A percentile compares a stretch with the other conserved stretches of the same genome.
phyloP scores from a whole-genome alignment of 768 basidiomycete species.

The Hypholoma sublateritium region DNA sequence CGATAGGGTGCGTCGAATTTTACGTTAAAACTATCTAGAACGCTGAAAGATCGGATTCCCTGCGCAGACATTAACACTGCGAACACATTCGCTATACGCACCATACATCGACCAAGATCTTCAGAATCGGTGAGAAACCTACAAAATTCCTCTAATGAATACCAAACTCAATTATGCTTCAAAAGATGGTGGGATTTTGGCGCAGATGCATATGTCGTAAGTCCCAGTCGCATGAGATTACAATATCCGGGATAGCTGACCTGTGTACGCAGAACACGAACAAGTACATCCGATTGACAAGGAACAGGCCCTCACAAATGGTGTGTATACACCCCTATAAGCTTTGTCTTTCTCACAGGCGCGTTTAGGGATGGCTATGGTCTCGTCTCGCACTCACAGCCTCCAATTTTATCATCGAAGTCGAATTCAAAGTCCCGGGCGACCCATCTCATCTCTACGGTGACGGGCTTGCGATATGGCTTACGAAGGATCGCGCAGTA shows the following conservation, averaged over 20 bases:
- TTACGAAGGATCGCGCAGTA: slow-evolving; percentile 77
- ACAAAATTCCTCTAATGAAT: not conserved
- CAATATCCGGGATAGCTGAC: not conserved
- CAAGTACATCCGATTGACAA: slow-evolving; percentile 87
- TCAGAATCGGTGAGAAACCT: slow-evolving; percentile 72
- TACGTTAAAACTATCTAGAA: not conserved
- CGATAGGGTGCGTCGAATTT: slow-evolving; percentile 58
- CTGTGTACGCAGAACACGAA: slow-evolving; percentile 75
- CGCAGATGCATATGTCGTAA: slow-evolving; percentile 81
- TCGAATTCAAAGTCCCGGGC: slow-evolving; percentile 93
- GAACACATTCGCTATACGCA: slow-evolving; percentile 85
- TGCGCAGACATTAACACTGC: slow-evolving; percentile 68
- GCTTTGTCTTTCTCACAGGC: not conserved
- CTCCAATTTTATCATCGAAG: slow-evolving; percentile 80
- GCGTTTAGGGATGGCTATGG: slow-evolving; percentile 89
- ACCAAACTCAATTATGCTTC: not conserved
- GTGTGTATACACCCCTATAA: slow-evolving; percentile 33
- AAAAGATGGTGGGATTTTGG: slow-evolving; percentile 97
- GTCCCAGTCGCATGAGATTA: slow-evolving; percentile 29
- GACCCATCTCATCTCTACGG: slow-evolving; percentile 76
- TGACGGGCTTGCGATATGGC: slow-evolving; percentile 93
- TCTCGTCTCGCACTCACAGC: slow-evolving; percentile 84
- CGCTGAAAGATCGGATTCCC: not conserved
- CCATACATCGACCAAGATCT: slow-evolving; percentile 95
- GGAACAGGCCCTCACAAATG: slow-evolving; percentile 79